phyloP scores from a whole-genome alignment of 2,329 filamentous ascomycete genomes.

The Aspergillus caelatus region DNA sequence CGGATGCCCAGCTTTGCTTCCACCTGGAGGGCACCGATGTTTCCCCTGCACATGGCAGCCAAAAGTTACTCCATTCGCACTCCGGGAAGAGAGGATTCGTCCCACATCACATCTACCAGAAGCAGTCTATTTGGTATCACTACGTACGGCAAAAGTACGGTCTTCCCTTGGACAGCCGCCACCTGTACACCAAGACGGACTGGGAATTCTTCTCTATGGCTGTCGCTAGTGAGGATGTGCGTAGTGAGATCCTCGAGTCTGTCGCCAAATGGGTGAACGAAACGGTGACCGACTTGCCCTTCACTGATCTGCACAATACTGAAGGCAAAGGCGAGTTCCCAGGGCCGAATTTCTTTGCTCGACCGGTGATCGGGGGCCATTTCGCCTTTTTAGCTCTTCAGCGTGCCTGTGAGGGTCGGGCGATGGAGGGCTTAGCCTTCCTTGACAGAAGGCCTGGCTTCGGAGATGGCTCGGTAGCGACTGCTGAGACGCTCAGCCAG shows the following conservation, averaged over 20 bases:
- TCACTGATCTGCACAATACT: conserved; percentile 82
- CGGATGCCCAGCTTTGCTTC: conserved; percentile 79
- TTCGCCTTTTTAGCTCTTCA: conserved; percentile 84
- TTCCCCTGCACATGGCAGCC: conserved; percentile 21
- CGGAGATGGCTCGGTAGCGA: conserved; percentile 20
- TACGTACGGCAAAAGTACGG: conserved; percentile 80
- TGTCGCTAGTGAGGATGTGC: conserved; percentile 68
- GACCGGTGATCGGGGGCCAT: conserved; percentile 82
- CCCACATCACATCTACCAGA: conserved; percentile 73
- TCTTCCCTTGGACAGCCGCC: conserved; percentile 77
- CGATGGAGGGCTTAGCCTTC: conserved; percentile 59
- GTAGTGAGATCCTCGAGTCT: conserved; percentile 71
- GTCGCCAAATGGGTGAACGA: conserved; percentile 84
- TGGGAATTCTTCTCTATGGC: conserved; percentile 91
- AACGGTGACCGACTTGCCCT: conserved; percentile 72
- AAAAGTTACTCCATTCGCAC: conserved; percentile 30
- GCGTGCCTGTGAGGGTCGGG: conserved; percentile 73
- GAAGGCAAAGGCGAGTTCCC: conserved; percentile 77
- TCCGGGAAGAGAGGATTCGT: conserved; percentile 61
- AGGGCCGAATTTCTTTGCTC: conserved; percentile 73
- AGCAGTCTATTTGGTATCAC: conserved; percentile 80
- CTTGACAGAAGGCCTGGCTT: conserved; percentile 39
- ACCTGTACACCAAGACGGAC: conserved; percentile 85
- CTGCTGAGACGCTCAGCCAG: conserved; percentile 12
- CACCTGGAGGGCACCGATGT: conserved; percentile 58